Conservation (phyloP, 169 alveolate genomes). For the Plasmodium sp. region DNA sequence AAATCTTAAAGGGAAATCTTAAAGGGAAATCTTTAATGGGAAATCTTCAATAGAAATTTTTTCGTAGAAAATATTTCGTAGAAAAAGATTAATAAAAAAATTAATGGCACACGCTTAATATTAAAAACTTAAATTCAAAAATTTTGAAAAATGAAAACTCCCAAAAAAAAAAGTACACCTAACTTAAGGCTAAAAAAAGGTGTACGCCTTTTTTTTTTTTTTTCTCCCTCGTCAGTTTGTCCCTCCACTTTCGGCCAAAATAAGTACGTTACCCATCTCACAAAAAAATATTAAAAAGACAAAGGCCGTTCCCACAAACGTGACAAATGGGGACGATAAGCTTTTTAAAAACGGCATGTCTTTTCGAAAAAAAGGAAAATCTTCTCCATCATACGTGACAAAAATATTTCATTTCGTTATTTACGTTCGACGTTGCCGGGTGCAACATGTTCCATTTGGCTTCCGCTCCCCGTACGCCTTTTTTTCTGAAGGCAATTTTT, state of each 20-base stretch:
- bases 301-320: not conserved
- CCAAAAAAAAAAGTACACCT: not conserved
- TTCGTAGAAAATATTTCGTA: not conserved
- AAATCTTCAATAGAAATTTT: not conserved
- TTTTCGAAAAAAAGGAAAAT: not conserved
- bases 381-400: not conserved
- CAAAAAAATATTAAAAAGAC: not conserved
- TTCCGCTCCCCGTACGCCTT: not conserved
- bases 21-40: not conserved
- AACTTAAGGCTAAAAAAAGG: not conserved
- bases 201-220: not conserved
- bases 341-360: not conserved
- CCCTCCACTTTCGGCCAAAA: not conserved
- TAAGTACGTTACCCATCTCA: not conserved
- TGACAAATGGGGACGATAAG: not conserved
- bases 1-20: not conserved
- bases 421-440: not conserved
- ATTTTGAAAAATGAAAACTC: not conserved
- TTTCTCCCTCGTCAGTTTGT: not conserved
- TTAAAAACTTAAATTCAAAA: no score
- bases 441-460: not conserved
- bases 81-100: not conserved
- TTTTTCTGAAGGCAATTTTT: not conserved
- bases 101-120: not conserved
- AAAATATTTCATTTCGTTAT: not conserved